phyloP scores from a whole-genome alignment of 164 flowering plant genomes.

The Stephania yunnanensis region DNA sequence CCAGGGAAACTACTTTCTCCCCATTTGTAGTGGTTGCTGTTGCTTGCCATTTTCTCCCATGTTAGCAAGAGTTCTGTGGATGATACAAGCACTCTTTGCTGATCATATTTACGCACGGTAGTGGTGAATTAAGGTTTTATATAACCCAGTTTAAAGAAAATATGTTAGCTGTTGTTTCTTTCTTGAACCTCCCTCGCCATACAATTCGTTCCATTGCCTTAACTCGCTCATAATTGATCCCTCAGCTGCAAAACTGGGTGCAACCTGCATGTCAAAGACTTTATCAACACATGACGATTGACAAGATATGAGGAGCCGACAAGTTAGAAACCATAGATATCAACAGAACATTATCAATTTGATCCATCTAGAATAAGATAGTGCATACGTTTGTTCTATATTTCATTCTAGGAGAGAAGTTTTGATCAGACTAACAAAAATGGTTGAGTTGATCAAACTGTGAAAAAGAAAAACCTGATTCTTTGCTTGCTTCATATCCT shows the following conservation, averaged over 20 bases:
- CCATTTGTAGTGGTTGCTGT: neutral
- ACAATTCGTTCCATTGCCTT: conserved; percentile 86
- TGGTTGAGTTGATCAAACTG: neutral
- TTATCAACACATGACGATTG: neutral
- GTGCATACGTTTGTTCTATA: neutral
- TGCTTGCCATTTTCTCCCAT: neutral
- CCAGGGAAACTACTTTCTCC: neutral
- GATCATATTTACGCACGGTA: neutral
- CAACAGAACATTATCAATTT: neutral
- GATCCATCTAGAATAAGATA: neutral
- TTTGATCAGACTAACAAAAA: neutral
- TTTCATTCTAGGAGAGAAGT: neutral
- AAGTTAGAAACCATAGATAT: neutral
- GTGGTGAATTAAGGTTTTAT: neutral
- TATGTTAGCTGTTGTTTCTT: conserved; percentile 76
- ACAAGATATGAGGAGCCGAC: no score
- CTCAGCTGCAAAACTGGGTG: conserved; percentile 83
- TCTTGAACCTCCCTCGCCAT: conserved; percentile 96
- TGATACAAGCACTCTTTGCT: neutral
- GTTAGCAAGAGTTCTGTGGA: neutral
- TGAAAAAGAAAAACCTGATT: conserved; percentile 50
- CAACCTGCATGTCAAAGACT: conserved; percentile 48
- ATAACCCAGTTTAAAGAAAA: conserved; percentile 39
- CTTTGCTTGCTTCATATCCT: conserved; percentile 89
- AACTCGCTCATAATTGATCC: conserved; percentile 75